Conservation (phyloP, 805 yeast genomes). For the Wickerhamiella vanderwaltii region DNA sequence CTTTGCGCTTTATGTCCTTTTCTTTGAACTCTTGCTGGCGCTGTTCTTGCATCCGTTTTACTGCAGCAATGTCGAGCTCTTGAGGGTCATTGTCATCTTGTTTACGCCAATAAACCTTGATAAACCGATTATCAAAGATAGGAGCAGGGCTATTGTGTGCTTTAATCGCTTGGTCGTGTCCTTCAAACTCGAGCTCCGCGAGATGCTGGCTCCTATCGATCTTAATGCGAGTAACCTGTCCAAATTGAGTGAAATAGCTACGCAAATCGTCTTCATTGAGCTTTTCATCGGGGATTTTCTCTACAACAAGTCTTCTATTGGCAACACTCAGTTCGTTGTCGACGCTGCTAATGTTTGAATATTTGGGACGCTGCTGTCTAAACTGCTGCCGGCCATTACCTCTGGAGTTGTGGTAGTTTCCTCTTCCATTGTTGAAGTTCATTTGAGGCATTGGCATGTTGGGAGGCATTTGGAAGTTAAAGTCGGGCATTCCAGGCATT, state of each 20-base stretch:
- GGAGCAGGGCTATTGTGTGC: constrained; percentile 37
- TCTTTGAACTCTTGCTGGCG: constrained; percentile 34
- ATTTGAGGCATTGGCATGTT: constrained; percentile 13
- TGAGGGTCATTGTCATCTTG: constrained; percentile 17
- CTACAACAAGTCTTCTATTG: constrained; percentile 30
- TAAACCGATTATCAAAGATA: constrained; percentile 38
- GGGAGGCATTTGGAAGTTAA: constrained; percentile 7
- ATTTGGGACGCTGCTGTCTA: constrained; percentile 6
- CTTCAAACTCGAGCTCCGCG: constrained; percentile 32
- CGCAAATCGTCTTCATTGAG: constrained; percentile 28
- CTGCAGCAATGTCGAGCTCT: constrained; percentile 30
- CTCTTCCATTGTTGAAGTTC: background rate
- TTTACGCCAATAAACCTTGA: constrained; percentile 35
- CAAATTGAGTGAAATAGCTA: constrained; percentile 34
- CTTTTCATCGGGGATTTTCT: constrained; percentile 34
- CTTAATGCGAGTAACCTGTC: constrained; percentile 26
- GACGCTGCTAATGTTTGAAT: constrained; percentile 9
- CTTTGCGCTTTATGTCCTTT: constrained; percentile 28
- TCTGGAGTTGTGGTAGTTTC: background rate
- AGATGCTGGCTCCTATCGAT: constrained; percentile 23
- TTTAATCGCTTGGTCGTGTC: constrained; percentile 30
- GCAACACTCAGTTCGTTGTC: constrained; percentile 23
- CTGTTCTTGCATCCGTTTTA: constrained; percentile 29
- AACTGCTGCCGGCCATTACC: constrained; percentile 1
- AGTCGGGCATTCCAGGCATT: constrained; percentile 6